Base-by-base conservation (phyloP, 352 stramenopile genomes). In the Pythium sp. region DNA sequence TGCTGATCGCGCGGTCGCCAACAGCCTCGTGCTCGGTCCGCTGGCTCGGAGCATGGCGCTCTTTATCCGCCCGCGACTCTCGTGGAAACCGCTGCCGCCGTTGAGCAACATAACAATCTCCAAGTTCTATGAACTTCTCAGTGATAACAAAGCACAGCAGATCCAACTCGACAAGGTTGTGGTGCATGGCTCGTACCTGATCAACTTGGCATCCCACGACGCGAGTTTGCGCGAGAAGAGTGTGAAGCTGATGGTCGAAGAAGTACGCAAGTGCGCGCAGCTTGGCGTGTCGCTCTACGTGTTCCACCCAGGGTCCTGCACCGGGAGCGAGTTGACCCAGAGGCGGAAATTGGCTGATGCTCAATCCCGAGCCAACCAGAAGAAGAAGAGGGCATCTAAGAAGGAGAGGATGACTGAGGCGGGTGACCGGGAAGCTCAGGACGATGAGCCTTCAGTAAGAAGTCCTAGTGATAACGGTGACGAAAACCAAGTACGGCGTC, bases 161-260 rank as follows among this genome's bases (percentile, higher is more conserved):
- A 72, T 74, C 5, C 58, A 64, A 18, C 28, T 66, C 7, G 36
- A 68, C 3, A 62, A 83, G 18, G 53, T 83, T 2, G 73, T 74
- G 3, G 76, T 82, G 5, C 78, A 86, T 30, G 78, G 78, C 60
- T 83, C 73, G 30, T 86, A 86, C 61, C 70, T 86, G 28, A 34
- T 78, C 56, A 83, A 86, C 54, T 78, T 78, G 20, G 76, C 67
- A 3, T 80, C 78, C 2, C 75, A 81, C 18, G 74, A 86, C 57
- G 54, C 59, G 0, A 58, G 62, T 26, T 56, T 78, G 41, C 73
- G 77, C 0, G 57, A 46, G 32, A 81, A 80, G 58, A 86, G 78
- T 58, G 67, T 80, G 20, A 67, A 69, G 9, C 53, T 81, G 8
- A 77, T 85, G 66, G 30, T 80, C 20, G 78, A 85, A 64, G 78